A percentile compares a stretch with the other conserved stretches of the same genome.
Evolutionary conservation across 176 grass and related monocot genomes (phyloP).

Genomic region (Paspalum vaginatum): DNA sequence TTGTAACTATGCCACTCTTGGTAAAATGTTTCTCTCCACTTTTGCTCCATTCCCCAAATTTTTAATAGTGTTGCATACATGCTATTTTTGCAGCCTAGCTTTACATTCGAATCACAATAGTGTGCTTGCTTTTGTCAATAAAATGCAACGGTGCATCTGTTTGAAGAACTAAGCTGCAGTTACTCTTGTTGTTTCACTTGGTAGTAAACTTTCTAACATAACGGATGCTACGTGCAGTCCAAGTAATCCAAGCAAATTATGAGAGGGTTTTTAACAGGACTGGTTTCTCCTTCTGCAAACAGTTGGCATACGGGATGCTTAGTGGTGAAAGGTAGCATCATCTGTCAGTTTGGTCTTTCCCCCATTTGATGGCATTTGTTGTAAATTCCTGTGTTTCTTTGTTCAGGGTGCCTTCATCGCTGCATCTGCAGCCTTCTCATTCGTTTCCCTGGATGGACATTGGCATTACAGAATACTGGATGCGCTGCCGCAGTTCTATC

Average conservation of each 20-base stretch:
- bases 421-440: slow-evolving; percentile 49
- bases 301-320: slow-evolving; percentile 73
- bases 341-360: background rate
- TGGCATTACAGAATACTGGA: slow-evolving; percentile 69
- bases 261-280: slow-evolving; percentile 55
- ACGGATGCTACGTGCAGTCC: slow-evolving; percentile 44
- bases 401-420: slow-evolving; percentile 67
- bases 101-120: background rate
- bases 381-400: slow-evolving; percentile 20
- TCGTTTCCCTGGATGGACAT: slow-evolving; percentile 71
- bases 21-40: slow-evolving; percentile 48
- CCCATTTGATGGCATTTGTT: background rate
- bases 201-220: slow-evolving; percentile 33
- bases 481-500: slow-evolving; percentile 49
- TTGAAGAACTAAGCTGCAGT: background rate
- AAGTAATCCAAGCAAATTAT: slow-evolving; percentile 69
- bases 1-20: slow-evolving; percentile 71
- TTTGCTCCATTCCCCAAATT: background rate
- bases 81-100: background rate
- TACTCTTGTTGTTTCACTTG: slow-evolving; percentile 11
- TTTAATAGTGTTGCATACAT: background rate
- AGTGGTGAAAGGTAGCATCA: slow-evolving; percentile 71
- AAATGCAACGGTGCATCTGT: slow-evolving; percentile 2
- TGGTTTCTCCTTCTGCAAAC: slow-evolving; percentile 68
- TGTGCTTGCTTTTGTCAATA: slow-evolving; percentile 26